Conservation (phyloP, 352 stramenopile genomes). For the Globisporangium nunn region DNA sequence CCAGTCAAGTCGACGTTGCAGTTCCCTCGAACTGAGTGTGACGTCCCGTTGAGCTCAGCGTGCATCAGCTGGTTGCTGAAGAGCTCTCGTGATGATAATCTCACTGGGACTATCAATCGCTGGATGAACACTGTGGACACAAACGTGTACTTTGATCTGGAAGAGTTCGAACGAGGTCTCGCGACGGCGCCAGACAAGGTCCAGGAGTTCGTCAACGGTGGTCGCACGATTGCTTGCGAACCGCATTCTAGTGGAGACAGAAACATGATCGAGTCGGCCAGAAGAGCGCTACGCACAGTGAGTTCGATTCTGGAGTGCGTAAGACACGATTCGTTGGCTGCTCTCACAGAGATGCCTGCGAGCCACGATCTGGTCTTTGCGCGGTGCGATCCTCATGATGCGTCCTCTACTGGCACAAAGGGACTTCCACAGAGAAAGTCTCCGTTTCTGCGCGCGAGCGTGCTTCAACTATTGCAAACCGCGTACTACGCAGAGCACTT, state of each 20-base stretch:
- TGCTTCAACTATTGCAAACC: conserved; percentile 37
- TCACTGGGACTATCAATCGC: background rate
- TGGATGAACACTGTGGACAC: conserved; percentile 9
- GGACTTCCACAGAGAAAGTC: background rate
- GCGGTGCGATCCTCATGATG: background rate
- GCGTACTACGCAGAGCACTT: conserved; percentile 24
- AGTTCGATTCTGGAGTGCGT: conserved; percentile 2
- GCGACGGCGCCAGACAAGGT: conserved; percentile 5
- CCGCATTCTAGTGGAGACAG: conserved; percentile 7
- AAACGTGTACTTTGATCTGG: conserved; percentile 33
- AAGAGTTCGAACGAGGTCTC: conserved; percentile 28
- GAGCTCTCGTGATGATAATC: background rate
- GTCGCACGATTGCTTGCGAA: conserved; percentile 7
- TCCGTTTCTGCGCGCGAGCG: conserved; percentile 24
- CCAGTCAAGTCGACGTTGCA: conserved; percentile 13
- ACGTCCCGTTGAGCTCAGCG: conserved; percentile 27
- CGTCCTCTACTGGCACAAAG: background rate
- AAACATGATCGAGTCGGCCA: conserved; percentile 1
- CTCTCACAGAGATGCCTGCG: background rate
- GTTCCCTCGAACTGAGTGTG: conserved; percentile 24
- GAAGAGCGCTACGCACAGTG: background rate
- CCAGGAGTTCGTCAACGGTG: background rate
- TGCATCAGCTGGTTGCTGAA: conserved; percentile 27
- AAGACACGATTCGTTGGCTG: background rate
- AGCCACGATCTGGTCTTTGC: background rate